phyloP scores from a whole-genome alignment of 345 rosid species.

The Litchi chinensis region DNA sequence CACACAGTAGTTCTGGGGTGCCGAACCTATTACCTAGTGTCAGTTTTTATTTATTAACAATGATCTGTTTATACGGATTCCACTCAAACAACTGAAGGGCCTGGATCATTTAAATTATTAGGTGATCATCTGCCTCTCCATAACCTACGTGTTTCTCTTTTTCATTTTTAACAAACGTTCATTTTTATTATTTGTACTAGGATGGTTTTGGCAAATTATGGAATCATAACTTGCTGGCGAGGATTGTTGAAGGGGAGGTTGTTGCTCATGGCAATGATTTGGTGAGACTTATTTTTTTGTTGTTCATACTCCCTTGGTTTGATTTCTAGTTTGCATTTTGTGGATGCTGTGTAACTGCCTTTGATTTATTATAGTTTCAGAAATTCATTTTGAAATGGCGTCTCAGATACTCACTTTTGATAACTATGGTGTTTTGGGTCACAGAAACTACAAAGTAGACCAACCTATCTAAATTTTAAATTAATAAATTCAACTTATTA shows the following conservation, averaged over 20 bases:
- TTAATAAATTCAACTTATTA: no score
- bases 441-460: no score
- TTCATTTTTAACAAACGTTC: constrained; percentile 1
- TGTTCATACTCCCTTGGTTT: background rate
- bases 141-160: background rate
- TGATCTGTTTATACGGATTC: constrained; percentile 42
- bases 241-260: constrained; percentile 66
- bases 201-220: constrained; percentile 84
- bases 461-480: no score
- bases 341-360: background rate
- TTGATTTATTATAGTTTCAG: background rate
- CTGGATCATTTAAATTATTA: constrained; percentile 72
- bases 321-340: background rate
- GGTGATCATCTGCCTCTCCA: constrained; percentile 35
- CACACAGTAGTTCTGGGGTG: background rate
- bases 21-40: background rate
- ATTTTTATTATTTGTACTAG: constrained; percentile 39
- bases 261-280: constrained; percentile 43
- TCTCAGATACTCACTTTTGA: constrained; percentile 80
- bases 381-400: constrained; percentile 5
- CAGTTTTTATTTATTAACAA: background rate
- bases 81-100: constrained; percentile 59
- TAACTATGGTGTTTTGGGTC: constrained; percentile 76
- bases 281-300: constrained; percentile 36
- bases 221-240: constrained; percentile 61